Evolutionary conservation across 306 rosid genomes (phyloP), one percentile per base, ranked within the genome.

Genomic region (Myrica gale): DNA sequence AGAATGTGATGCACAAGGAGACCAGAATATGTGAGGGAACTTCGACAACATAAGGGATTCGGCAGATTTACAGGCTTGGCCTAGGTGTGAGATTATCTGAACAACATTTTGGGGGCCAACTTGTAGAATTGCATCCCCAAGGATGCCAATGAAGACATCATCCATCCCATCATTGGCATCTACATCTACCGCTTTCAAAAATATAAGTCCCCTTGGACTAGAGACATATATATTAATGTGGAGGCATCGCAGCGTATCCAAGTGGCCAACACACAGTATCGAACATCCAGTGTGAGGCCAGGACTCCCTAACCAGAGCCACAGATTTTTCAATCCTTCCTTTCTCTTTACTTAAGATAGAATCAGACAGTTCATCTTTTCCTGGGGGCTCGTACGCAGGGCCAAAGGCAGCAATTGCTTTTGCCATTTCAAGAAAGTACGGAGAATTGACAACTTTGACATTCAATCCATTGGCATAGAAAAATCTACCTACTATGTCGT

Each of bases 281-380:
- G 90, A 81, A 82, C 89, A 89, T 75, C 93, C 84, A 5, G 86
- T 85, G 50, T 81, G 90, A 11, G 86, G 82, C 88, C 87, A 87
- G 52, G 87, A 89, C 47, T 89, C 88, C 85, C 80, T 85, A 73
- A 81, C 74, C 13, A 85, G 77, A 58, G 81, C 84, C 76, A 77
- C 76, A 20, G 82, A 72, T 79, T 82, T 89, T 56, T 89, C 87
- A 53, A 89, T 83, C 72, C 74, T 89, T 58, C 77, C 85, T 78
- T 81, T 89, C 80, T 89, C 90, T 87, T 81, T 83, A 71, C 56
- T 85, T 70, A 83, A 56, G 57, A 83, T 81, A 71, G 85, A 83
- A 72, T 72, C 81, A 41, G 71, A 79, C 70, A 87, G 76, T 74
- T 84, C 89, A 75, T 78, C 80, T 21, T 70, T 52, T 62, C 85